These are phyloP conservation scores for Nicotiana benthamiana DNA, from an alignment of 257 asterid genomes.

Conservation along the genomic window DNA sequence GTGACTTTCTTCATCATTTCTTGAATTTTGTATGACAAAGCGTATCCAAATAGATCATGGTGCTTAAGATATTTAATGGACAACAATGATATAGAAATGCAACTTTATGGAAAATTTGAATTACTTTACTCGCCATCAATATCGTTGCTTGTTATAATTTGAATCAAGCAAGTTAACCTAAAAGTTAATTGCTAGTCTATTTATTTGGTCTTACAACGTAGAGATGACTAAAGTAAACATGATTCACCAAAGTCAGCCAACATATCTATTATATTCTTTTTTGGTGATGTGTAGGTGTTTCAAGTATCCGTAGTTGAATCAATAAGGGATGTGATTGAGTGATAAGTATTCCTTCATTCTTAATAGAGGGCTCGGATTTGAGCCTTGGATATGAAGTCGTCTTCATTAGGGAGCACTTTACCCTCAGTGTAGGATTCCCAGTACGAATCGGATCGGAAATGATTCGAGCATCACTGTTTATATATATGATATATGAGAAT, in stretches of 20 bases:
- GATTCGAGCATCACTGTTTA: too few relatives aligned
- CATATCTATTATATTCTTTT: not conserved
- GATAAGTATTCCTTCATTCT: too few relatives aligned
- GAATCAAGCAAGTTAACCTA: not conserved
- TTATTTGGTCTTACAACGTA: not conserved
- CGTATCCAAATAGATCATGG: not conserved
- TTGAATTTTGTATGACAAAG: not conserved
- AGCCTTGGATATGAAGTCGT: too few relatives aligned
- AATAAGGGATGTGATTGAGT: too few relatives aligned
- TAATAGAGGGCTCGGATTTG: too few relatives aligned
- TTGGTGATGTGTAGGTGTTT: not conserved
- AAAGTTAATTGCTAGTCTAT: not conserved
- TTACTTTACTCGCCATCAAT: not conserved
- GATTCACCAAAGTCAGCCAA: not conserved
- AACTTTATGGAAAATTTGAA: not conserved
- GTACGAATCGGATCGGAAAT: too few relatives aligned
- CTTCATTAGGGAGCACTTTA: too few relatives aligned
- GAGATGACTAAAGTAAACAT: not conserved
- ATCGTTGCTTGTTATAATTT: not conserved
- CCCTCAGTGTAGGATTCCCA: too few relatives aligned
- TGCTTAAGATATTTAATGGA: not conserved
- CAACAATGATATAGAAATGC: not conserved
- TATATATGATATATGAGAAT: too few relatives aligned
- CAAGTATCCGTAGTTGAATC: too few relatives aligned
- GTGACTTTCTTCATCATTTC: not conserved